Evolutionary conservation across 768 basidiomycete genomes (phyloP), one percentile per base, ranked within the genome.

Genomic region (Rhizopogon vesiculosus): DNA sequence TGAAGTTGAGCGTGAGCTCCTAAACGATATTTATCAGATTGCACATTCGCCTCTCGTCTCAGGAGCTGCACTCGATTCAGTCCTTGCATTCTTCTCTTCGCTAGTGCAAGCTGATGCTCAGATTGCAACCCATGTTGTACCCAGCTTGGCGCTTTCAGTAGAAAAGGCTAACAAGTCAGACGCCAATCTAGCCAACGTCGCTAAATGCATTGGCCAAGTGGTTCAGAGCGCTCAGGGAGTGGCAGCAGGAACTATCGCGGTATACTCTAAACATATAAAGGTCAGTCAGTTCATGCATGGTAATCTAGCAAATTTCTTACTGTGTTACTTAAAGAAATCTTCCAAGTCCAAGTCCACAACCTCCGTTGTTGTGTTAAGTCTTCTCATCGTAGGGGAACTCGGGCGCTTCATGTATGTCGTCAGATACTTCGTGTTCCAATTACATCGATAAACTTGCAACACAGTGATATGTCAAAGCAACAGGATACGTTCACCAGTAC

Each of bases 381-480:
- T 98, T 53, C 76, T 97, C 13, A 87, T 93, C 41, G 77, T 98
- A 49, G 97, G 97, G 45, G 97, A 98, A 69, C 79, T 98, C 41
- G 97, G 96, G 33, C 86, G 95, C 35, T 87, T 86, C 64, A 86
- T 91, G 95, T 97, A 56, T 74, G 40, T 55, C 2, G 39, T 16
- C 42, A 18, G 12, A 12, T 35, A 41, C 51, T 43, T 51, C 38
- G 12, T 15, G 2, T 40, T 33, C 52, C n/a, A 5, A 7, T 51
- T 59, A 29, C 54, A 53, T 54, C 31, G 58, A 58, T 57, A 13
- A 44, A 0, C 31, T 16, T 38, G 48, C 35, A 31, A 38, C 54
- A 38, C 53, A 98, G 95, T 60, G 96, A 98, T 64, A 87, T 98
- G 83, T 84, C 87, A 1, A 77, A 77, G 28, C 88, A 94, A 65